Conservation (phyloP, 805 yeast genomes). For the Sugiyamaella valdiviana region DNA sequence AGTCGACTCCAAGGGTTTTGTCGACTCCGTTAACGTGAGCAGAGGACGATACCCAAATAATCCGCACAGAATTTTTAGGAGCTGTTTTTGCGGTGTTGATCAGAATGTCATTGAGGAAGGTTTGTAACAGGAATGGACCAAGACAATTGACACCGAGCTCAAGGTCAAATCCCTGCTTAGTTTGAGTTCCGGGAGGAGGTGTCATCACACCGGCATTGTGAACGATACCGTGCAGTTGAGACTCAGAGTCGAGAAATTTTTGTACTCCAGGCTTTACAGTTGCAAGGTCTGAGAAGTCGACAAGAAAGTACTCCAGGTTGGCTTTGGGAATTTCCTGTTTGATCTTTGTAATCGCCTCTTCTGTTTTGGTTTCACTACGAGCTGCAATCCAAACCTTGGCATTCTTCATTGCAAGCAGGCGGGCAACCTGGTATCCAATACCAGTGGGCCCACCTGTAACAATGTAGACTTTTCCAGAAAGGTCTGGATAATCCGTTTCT, state of each 20-base stretch:
- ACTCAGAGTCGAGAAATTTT: constrained; percentile 25
- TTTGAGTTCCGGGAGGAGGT: constrained; percentile 33
- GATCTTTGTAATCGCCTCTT: constrained; percentile 27
- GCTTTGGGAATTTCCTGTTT: constrained; percentile 22
- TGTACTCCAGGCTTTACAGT: constrained; percentile 37
- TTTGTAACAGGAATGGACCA: constrained; percentile 42
- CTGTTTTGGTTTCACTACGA: constrained; percentile 34
- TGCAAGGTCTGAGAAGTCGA: constrained; percentile 35
- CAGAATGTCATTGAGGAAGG: constrained; percentile 36
- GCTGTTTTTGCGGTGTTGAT: constrained; percentile 29
- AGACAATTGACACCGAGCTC: constrained; percentile 44
- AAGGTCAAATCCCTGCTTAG: constrained; percentile 42
- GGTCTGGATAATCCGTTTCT: constrained; percentile 31
- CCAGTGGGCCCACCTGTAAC: constrained; percentile 35
- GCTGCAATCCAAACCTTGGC: constrained; percentile 36
- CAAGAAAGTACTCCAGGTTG: constrained; percentile 13
- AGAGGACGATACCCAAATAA: constrained; percentile 42
- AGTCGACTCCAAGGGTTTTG: constrained; percentile 31
- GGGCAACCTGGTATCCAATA: constrained; percentile 32
- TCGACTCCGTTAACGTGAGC: constrained; percentile 28
- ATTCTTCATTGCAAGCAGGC: constrained; percentile 28
- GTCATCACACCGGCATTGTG: constrained; percentile 43
- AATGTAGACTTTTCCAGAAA: constrained; percentile 30
- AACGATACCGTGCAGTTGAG: constrained; percentile 33
- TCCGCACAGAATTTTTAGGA: constrained; percentile 32